Percentiles rank a stretch among this genome's conserved stretches.
Conservation (phyloP, 257 asterid species). For the Vinca minor region DNA sequence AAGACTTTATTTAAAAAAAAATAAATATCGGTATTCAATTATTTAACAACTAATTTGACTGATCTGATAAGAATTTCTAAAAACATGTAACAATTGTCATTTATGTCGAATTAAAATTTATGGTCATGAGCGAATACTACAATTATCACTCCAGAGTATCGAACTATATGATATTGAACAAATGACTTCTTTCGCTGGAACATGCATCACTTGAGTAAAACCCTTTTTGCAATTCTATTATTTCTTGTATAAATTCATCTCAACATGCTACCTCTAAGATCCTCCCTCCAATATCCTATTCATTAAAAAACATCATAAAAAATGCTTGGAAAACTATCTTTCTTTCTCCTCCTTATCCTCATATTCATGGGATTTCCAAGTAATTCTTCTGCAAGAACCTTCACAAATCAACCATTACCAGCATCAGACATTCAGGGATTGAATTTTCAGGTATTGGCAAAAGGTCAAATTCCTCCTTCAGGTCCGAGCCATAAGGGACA, state of each 20-base stretch:
- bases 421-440: not conserved
- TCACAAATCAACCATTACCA: not conserved
- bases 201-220: too few species aligned
- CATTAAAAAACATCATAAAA: not conserved
- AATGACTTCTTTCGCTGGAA: too few species aligned
- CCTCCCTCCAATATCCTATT: not conserved
- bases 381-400: not conserved
- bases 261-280: not conserved
- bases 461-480: constrained; percentile 1
- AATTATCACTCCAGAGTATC: too few species aligned
- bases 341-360: constrained; percentile 1
- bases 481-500: constrained; percentile 13
- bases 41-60: too few species aligned
- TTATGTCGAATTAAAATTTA: too few species aligned
- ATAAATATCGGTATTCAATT: too few species aligned
- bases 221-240: not conserved
- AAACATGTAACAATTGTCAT: too few species aligned
- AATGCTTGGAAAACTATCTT: not conserved
- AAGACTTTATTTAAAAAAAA: too few species aligned
- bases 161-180: too few species aligned
- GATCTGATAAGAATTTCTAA: too few species aligned
- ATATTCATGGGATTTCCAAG: not conserved
- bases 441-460: not conserved
- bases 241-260: not conserved
- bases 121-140: too few species aligned